Percentiles rank a stretch among this genome's conserved stretches.
Conservation (phyloP, 1,139 yeast genomes). For the Saccharomyces hybrid region DNA sequence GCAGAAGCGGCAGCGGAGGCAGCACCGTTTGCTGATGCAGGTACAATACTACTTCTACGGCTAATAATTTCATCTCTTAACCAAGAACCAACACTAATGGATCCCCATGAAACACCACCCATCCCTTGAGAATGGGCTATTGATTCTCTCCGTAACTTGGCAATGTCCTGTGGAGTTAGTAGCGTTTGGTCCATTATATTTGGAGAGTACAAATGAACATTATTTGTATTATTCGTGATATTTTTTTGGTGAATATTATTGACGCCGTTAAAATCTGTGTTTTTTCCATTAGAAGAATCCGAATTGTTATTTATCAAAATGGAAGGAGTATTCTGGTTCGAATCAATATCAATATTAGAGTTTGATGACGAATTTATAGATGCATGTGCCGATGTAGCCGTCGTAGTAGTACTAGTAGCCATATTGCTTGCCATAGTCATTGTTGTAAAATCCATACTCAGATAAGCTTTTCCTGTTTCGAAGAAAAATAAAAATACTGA, state of each 20-base stretch:
- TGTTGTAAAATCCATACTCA: slow-evolving; percentile 5
- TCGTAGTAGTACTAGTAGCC: neutral
- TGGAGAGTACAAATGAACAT: neutral
- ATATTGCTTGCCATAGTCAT: slow-evolving; percentile 5
- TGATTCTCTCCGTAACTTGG: slow-evolving; percentile 66
- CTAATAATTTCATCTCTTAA: slow-evolving; percentile 75
- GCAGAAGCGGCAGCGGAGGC: neutral
- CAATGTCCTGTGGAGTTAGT: slow-evolving; percentile 29
- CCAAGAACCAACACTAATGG: slow-evolving; percentile 92
- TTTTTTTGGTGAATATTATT: neutral
- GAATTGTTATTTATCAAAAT: slow-evolving; percentile 3
- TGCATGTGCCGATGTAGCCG: neutral
- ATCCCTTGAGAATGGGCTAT: slow-evolving; percentile 95
- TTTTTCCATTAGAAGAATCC: neutral
- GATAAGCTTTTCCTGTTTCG: neutral
- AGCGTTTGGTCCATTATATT: slow-evolving; percentile 2
- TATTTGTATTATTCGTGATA: slow-evolving; percentile 1
- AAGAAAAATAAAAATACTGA: neutral
- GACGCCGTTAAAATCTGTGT: neutral
- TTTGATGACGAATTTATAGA: neutral
- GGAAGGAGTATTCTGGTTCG: slow-evolving; percentile 5
- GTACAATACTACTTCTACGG: neutral
- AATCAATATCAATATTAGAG: neutral
- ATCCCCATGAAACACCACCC: slow-evolving; percentile 99
- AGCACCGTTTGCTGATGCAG: neutral